A percentile compares a stretch with the other conserved stretches of the same genome.
Conservation (phyloP, 2,329 filamentous ascomycete genomes). For the Coniochaeta ligniaria region DNA sequence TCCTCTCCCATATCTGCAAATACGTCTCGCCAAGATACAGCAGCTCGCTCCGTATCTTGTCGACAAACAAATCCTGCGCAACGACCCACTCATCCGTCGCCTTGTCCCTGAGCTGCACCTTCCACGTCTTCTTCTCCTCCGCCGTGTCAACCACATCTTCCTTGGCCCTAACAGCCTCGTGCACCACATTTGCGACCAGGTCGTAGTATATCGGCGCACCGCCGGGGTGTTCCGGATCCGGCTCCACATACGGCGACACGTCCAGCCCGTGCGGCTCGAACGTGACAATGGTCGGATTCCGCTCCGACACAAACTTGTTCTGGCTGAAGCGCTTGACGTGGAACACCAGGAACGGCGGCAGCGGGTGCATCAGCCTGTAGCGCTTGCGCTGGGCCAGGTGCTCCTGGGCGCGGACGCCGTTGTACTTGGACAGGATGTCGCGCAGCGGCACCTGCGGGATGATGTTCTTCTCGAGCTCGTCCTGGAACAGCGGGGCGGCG, state of each 20-base stretch:
- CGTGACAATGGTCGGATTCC: conserved; percentile 96
- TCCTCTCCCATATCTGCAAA: conserved; percentile 91
- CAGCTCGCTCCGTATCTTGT: conserved; percentile 81
- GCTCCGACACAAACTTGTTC: conserved; percentile 94
- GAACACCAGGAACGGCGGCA: conserved; percentile 86
- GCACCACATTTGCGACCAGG: conserved; percentile 89
- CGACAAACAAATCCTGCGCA: conserved; percentile 88
- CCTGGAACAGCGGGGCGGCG: conserved; percentile 88
- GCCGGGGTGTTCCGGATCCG: conserved; percentile 62
- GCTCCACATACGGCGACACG: conserved; percentile 85
- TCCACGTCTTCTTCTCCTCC: conserved; percentile 86
- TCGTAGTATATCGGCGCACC: conserved; percentile 91
- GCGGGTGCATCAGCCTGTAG: conserved; percentile 81
- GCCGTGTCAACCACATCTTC: conserved; percentile 86
- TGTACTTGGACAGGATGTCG: conserved; percentile 83
- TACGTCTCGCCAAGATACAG: conserved; percentile 92
- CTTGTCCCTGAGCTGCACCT: conserved; percentile 80
- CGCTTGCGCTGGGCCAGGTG: conserved; percentile 81
- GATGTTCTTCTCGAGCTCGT: conserved; percentile 89
- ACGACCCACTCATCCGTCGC: conserved; percentile 83
- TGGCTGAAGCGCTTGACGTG: conserved; percentile 95
- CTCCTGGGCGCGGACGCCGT: conserved; percentile 80
- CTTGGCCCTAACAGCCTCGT: conserved; percentile 68
- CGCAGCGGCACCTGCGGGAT: conserved; percentile 87
- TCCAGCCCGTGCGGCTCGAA: conserved; percentile 82